Evolutionary conservation across 257 asterid genomes (phyloP).

Genomic region (Verbascum thapsus): DNA sequence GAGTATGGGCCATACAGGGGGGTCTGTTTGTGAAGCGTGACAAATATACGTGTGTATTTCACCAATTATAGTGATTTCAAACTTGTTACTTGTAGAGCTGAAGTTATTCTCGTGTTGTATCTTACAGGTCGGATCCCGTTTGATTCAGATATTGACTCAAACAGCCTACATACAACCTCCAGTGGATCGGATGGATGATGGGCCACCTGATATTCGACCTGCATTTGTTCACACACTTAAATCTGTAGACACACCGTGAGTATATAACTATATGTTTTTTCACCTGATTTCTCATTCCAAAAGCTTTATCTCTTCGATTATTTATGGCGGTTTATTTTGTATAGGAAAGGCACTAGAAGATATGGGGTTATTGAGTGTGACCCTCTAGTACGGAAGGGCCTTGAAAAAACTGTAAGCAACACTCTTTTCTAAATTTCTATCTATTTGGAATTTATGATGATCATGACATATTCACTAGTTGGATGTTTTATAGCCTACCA

Average conservation of each 20-base stretch:
- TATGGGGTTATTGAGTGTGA: constrained; percentile 96
- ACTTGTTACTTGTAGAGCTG: constrained; percentile 27
- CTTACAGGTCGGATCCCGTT: constrained; percentile 82
- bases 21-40: too few relatives aligned
- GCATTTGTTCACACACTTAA: constrained; percentile 82
- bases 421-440: constrained; percentile 1
- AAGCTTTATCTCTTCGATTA: constrained; percentile 11
- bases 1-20: too few relatives aligned
- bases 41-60: neutral
- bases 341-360: constrained; percentile 73
- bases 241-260: constrained; percentile 79
- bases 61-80: constrained; percentile 14
- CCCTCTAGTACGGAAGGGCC: constrained; percentile 89
- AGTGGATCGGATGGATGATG: constrained; percentile 62
- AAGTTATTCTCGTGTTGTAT: constrained; percentile 23
- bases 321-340: constrained; percentile 18
- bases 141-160: constrained; percentile 78
- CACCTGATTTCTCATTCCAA: constrained; percentile 12
- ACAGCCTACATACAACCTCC: constrained; percentile 94
- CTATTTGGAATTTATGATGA: neutral
- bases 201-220: constrained; percentile 86
- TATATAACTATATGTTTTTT: constrained; percentile 30
- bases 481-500: too few relatives aligned
- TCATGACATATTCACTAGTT: constrained; percentile 8
- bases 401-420: constrained; percentile 82